These are phyloP conservation scores for Hypoxylon lienhwacheense DNA, from an alignment of 495 filamentous ascomycete genomes.

Conservation along the genomic window DNA sequence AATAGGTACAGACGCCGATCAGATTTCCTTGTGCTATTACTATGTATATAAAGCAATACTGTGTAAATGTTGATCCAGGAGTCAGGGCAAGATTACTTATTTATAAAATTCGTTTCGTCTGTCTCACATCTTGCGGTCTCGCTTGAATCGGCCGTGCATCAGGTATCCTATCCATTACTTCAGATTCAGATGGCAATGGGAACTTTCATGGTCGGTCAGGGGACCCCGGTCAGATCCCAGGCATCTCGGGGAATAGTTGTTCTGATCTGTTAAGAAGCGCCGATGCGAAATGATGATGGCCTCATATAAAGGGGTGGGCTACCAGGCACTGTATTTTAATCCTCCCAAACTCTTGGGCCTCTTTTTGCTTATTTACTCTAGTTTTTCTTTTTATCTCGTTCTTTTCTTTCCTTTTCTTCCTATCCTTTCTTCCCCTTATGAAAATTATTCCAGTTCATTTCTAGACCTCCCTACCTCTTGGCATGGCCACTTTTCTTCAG, in stretches of 20 bases:
- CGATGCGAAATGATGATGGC: constrained; percentile 31
- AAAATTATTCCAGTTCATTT: neutral
- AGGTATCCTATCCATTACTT: constrained; percentile 25
- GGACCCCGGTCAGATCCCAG: constrained; percentile 22
- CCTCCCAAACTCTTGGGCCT: constrained; percentile 7
- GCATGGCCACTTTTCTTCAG: too few relatives aligned
- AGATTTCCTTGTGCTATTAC: too few relatives aligned
- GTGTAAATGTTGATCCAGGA: constrained; percentile 13
- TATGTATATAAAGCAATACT: too few relatives aligned
- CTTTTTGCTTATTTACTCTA: too few relatives aligned
- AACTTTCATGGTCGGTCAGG: constrained; percentile 7
- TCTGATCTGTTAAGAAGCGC: constrained; percentile 17
- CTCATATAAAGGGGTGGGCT: constrained; percentile 27
- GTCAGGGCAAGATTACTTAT: neutral
- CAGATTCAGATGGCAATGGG: constrained; percentile 18
- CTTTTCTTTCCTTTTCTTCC: neutral
- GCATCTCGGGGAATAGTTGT: constrained; percentile 23
- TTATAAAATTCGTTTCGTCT: constrained; percentile 16
- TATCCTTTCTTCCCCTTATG: neutral
- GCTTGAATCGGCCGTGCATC: constrained; percentile 13
- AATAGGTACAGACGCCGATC: constrained; percentile 25
- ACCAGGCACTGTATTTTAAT: constrained; percentile 14
- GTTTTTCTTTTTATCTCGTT: constrained; percentile 7
- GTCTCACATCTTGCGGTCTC: constrained; percentile 29
- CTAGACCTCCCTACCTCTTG: too few relatives aligned